Evolutionary conservation across 1,284 basidiomycete species (phyloP).

Genomic region (Tremellales sp.): DNA sequence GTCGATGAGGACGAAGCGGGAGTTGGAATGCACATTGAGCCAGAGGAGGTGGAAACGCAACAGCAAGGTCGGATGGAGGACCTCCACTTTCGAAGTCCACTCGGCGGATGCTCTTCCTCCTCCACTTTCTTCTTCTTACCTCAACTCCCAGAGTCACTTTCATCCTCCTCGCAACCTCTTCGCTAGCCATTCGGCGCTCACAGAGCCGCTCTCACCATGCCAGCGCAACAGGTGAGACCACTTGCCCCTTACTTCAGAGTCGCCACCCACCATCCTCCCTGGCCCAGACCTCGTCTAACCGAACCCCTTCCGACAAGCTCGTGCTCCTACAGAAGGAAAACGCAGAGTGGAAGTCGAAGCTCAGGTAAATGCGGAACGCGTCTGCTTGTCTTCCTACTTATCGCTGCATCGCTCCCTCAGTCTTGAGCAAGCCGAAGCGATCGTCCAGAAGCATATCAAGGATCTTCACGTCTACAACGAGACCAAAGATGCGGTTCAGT

Average conservation of each 20-base stretch:
- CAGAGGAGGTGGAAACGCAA: background rate
- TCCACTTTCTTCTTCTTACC: background rate
- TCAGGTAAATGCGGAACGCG: no score
- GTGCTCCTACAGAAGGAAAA: no score
- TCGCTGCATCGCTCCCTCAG: background rate
- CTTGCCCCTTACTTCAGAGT: no score
- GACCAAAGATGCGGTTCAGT: conserved; percentile 47
- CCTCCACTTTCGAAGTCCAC: conserved; percentile 2
- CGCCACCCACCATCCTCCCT: no score
- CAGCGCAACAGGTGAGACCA: background rate
- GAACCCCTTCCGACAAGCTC: no score
- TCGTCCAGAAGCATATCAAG: conserved; percentile 40
- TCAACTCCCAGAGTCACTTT: no score
- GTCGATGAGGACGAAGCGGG: background rate
- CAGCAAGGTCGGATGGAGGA: background rate
- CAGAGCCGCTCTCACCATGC: background rate
- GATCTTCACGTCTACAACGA: conserved; percentile 48
- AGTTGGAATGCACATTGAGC: background rate
- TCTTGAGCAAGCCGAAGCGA: conserved; percentile 29
- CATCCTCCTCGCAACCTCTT: background rate
- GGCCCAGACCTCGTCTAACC: no score
- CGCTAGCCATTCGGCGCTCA: background rate
- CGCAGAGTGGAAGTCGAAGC: no score
- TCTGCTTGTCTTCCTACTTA: background rate
- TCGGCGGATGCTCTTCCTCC: no score